These are phyloP conservation scores for Lignosus rhinocerotis DNA, from an alignment of 1,284 basidiomycete species.

Conservation along the genomic window DNA sequence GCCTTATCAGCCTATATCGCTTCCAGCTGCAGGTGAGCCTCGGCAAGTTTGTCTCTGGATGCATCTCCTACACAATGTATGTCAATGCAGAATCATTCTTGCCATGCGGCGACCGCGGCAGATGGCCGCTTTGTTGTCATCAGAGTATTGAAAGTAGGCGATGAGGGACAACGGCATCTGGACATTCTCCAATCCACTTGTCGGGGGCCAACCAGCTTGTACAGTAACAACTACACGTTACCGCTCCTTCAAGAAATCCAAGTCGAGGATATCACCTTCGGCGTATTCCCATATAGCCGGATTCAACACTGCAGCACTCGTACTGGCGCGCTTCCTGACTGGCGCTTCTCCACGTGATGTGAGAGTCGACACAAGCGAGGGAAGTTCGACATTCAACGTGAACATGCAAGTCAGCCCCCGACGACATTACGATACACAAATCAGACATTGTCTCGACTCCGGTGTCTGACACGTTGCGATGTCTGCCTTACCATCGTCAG, in stretches of 20 bases:
- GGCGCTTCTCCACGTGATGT: no score
- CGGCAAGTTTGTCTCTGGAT: not conserved
- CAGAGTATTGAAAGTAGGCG: not conserved
- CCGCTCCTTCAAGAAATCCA: constrained; percentile 29
- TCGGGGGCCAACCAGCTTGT: not conserved
- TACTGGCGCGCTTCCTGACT: no score
- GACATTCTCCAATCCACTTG: not conserved
- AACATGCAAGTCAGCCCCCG: no score
- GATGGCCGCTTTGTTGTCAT: constrained; percentile 2
- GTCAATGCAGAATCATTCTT: not conserved
- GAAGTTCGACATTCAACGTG: no score
- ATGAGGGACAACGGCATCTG: not conserved
- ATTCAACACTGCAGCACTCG: no score
- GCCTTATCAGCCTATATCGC: not conserved
- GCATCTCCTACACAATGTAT: not conserved
- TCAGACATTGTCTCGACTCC: no score
- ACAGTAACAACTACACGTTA: constrained; percentile 6
- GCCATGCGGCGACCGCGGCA: not conserved
- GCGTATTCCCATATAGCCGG: constrained; percentile 35
- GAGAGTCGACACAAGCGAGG: no score
- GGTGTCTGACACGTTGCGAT: no score
- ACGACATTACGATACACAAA: no score
- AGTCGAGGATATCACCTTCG: constrained; percentile 33
- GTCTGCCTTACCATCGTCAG: no score
- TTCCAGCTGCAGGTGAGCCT: not conserved